Conservation (phyloP, 2,329 filamentous ascomycete genomes). For the Sporothrix variecibatus region DNA sequence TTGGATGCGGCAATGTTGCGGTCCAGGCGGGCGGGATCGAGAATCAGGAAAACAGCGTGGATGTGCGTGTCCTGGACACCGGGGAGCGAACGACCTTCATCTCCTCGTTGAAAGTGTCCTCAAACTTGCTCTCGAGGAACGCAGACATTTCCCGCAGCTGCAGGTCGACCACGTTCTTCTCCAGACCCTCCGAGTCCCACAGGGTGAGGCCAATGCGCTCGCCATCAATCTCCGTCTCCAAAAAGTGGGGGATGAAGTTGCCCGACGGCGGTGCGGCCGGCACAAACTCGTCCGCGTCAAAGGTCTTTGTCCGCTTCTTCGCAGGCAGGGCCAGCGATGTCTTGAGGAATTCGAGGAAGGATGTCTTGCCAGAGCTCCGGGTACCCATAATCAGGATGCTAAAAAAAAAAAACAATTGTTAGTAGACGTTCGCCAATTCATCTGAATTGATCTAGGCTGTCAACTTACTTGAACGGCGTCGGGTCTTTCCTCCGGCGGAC, state of each 20-base stretch:
- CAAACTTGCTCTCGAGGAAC: conserved; percentile 97
- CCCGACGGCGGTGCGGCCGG: conserved; percentile 56
- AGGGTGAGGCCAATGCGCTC: conserved; percentile 90
- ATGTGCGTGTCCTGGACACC: conserved; percentile 96
- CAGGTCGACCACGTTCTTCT: conserved; percentile 92
- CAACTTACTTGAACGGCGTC: conserved; percentile 92
- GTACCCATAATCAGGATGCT: conserved; percentile 91
- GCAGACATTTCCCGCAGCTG: conserved; percentile 88
- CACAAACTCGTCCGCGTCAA: conserved; percentile 60
- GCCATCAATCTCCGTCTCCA: conserved; percentile 91
- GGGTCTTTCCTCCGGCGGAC: conserved; percentile 95
- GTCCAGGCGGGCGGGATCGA: conserved; percentile 85
- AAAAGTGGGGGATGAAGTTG: conserved; percentile 82
- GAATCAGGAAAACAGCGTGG: conserved; percentile 88
- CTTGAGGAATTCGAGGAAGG: conserved; percentile 93
- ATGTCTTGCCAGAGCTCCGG: conserved; percentile 87
- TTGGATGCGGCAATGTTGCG: conserved; percentile 73
- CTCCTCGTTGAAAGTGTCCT: conserved; percentile 95
- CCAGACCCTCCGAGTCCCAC: conserved; percentile 94
- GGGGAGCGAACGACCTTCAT: conserved; percentile 92
- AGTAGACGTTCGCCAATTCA: conserved; percentile 6
- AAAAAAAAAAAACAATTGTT: conserved; percentile 25
- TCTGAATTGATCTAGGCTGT: background rate
- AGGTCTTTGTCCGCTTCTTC: conserved; percentile 66
- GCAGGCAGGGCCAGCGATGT: conserved; percentile 79